Evolutionary conservation across 495 filamentous ascomycete genomes (phyloP), one percentile per base, ranked within the genome.

Genomic region (Thozetella sp.): DNA sequence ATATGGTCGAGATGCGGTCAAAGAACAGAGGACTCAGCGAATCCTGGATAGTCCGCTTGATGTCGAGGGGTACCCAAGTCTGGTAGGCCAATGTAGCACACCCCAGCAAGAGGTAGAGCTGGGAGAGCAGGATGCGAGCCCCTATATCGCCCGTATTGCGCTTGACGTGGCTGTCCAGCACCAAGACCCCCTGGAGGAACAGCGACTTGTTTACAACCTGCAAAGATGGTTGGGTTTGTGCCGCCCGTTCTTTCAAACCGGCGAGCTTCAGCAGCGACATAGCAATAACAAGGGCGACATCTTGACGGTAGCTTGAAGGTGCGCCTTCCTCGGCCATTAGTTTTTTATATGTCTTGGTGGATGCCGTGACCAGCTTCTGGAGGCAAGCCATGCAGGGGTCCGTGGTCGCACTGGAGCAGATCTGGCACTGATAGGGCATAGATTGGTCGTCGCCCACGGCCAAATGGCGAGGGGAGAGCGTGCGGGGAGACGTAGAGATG

Each of bases 31-130:
- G 72, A 6, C 73, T 76, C 25, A 86, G 63, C 1, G 80, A 74
- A 53, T 83, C 82, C 9, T 77, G 71, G 25, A 83, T 78, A 0
- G 76, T 76, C 22, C 80, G 72, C 66, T 86, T 86, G 13, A 83
- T 67, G 19, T 71, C 73, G 20, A 82, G 70, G 0, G 69, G 63
- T 12, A 68, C 61, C 72, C 80, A 83, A n/a, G 80, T 59, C 30
- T 72, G 62, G 58, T 71, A 56, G 34, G 81, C 74, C 56, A 68
- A 66, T 3, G 74, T 69, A 19, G 75, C 68, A 46, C 76, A 76
- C 45, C 83, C 73, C 59, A 80, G 70, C 24, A 76, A 53, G 25
- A 80, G 58, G 59, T 81, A 81, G 20, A 84, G 63, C 60, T 80
- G 73, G 11, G 74, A 63, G 1, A 85, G 70, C 13, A 84, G 56